Percentiles rank a stretch among this genome's conserved stretches.
phyloP scores from a whole-genome alignment of 83 land plant genomes.

The Thuja plicata region DNA sequence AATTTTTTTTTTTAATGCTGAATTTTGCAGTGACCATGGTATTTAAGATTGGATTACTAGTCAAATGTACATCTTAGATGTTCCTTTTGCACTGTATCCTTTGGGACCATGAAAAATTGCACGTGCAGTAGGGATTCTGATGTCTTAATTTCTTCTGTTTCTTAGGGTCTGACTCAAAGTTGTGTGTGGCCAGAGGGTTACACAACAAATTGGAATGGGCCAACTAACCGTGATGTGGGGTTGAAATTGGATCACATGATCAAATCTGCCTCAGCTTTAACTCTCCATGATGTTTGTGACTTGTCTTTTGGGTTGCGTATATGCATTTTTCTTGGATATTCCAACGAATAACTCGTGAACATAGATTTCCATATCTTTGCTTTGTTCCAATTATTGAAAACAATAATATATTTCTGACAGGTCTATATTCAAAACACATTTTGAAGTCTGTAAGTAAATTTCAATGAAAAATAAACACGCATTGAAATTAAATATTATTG shows the following conservation, averaged over 20 bases:
- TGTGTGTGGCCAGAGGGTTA: not conserved
- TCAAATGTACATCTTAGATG: not conserved
- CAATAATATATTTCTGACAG: too few relatives aligned
- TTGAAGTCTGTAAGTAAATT: too few relatives aligned
- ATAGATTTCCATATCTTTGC: too few relatives aligned
- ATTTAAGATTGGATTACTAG: not conserved
- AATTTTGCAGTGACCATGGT: not conserved
- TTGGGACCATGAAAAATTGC: not conserved
- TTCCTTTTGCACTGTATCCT: not conserved
- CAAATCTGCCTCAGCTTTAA: not conserved
- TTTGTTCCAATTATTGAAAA: too few relatives aligned
- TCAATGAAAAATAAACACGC: too few relatives aligned
- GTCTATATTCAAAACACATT: too few relatives aligned
- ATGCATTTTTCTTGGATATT: too few relatives aligned
- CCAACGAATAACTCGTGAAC: too few relatives aligned
- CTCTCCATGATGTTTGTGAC: not conserved
- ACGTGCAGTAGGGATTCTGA: too few relatives aligned
- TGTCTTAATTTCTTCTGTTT: not conserved
- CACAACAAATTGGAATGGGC: not conserved
- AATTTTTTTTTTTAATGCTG: not conserved
- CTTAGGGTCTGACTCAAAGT: not conserved
- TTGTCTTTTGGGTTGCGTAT: too few relatives aligned
- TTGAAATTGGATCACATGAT: not conserved
- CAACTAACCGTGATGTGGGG: not conserved
- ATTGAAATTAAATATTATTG: too few relatives aligned